Evolutionary conservation across 2,329 filamentous ascomycete genomes (phyloP), one percentile per base, ranked within the genome.

Genomic region (Tolypocladium sp.): DNA sequence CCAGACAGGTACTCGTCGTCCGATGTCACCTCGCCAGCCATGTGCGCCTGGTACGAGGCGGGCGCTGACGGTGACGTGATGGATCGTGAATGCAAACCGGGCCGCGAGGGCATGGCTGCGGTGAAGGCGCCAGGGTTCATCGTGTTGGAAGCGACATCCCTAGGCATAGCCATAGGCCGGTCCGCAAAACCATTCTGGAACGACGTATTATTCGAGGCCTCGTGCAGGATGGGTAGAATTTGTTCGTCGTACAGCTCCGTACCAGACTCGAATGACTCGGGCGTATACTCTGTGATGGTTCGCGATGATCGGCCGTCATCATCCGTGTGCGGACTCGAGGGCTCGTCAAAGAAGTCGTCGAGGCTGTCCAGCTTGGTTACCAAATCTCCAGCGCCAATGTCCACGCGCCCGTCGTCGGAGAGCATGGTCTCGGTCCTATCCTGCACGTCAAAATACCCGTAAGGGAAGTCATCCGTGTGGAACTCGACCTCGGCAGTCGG

Each of bases 101-200:
- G 89, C 6, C 91, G 79, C 9, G 74, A 72, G 13, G 76, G 69
- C 12, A 76, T 67, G 17, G 73, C 70, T 4, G 75, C 67, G 62
- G 75, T 79, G 74, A 88, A 81, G 33, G 83, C 83, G 9, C 78
- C 84, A 0, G 85, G 84, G 58, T 80, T 85, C 84, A 87, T 85
- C 3, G 82, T 79, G 64, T 86, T 86, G 57, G 78, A 75, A 64
- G 81, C 84, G 27, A 79, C 79, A 17, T 85, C 86, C 25, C 86
- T 84, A 15, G 82, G 81, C 70, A 82, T 73, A 15, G 83, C 75
- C 5, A 84, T 81, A 1, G 85, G 81, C 30, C 88, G 80, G 67
- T 97, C 93, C 1, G 87, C 84, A 66, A 97, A 93, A 5, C 91
- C 91, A 67, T 92, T 95, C 66, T 96, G 91, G 72, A 97, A 94